Evolutionary conservation across 148 eudicot species (phyloP).

Genomic region (Chenopodium berlandieri): DNA sequence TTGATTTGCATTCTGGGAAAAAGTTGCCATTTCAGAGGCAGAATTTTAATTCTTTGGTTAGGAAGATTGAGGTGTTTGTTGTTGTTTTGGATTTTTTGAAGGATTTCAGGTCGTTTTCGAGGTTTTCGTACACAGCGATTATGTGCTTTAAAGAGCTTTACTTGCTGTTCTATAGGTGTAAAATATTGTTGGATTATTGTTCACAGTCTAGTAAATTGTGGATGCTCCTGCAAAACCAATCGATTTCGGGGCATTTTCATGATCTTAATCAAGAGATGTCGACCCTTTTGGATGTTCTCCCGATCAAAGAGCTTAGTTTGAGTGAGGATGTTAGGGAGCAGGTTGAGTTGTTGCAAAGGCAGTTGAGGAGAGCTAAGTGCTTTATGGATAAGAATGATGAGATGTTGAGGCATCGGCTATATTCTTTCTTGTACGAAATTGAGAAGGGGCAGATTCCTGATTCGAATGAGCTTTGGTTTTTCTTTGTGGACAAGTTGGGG

Average conservation of each 20-base stretch:
- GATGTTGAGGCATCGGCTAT: slow-evolving; percentile 45
- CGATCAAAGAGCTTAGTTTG: slow-evolving; percentile 47
- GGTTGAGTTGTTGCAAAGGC: slow-evolving; percentile 61
- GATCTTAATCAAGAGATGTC: slow-evolving; percentile 72
- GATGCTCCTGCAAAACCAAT: slow-evolving; percentile 73
- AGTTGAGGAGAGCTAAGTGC: slow-evolving; percentile 47
- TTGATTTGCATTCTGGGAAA: slow-evolving; percentile 42
- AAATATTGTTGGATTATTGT: slow-evolving; percentile 73
- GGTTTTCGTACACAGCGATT: slow-evolving; percentile 38
- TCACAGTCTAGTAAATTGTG: slow-evolving; percentile 62
- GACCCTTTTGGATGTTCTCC: slow-evolving; percentile 82
- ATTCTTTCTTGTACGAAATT: slow-evolving; percentile 48
- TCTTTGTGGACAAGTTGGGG: slow-evolving; percentile 55
- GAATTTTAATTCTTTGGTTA: slow-evolving; percentile 52
- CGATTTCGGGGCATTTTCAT: slow-evolving; percentile 81
- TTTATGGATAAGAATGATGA: slow-evolving; percentile 64
- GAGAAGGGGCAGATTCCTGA: slow-evolving; percentile 51
- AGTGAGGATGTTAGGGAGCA: slow-evolving; percentile 71
- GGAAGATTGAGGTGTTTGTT: slow-evolving; percentile 58
- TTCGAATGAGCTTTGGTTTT: slow-evolving; percentile 34
- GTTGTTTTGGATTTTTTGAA: slow-evolving; percentile 53
- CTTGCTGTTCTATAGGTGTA: slow-evolving; percentile 65
- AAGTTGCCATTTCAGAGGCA: slow-evolving; percentile 48
- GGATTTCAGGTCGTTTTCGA: slow-evolving; percentile 31
- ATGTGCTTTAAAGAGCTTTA: slow-evolving; percentile 83